These are phyloP conservation scores for Sherardia arvensis DNA, from an alignment of 257 asterid species.

Conservation along the genomic window DNA sequence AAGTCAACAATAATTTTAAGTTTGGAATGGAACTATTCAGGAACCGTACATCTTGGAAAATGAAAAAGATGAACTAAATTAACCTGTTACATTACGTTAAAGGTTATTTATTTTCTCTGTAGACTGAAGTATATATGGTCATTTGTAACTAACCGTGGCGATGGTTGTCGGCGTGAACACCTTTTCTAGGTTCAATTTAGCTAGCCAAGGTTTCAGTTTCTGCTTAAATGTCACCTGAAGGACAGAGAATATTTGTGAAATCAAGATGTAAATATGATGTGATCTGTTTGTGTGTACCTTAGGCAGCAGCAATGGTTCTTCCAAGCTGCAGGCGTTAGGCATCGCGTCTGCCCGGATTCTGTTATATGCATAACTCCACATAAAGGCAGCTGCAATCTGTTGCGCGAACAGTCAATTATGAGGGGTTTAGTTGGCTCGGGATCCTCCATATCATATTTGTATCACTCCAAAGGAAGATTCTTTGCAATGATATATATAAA, in stretches of 20 bases:
- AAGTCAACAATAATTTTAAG: too few species aligned
- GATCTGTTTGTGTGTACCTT: not conserved
- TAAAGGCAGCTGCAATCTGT: slow-evolving; percentile 25
- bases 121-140: not conserved
- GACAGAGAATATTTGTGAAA: not conserved
- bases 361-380: slow-evolving; percentile 28
- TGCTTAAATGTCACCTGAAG: slow-evolving; percentile 18
- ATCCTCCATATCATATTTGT: too few species aligned
- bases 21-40: too few species aligned
- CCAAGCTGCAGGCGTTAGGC: not conserved
- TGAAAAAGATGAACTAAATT: too few species aligned
- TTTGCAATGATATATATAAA: too few species aligned
- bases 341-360: slow-evolving; percentile 16
- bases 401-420: not conserved
- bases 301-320: slow-evolving; percentile 12
- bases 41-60: too few species aligned
- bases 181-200: slow-evolving; percentile 17
- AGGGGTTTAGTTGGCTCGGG: not conserved
- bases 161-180: slow-evolving; percentile 33
- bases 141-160: slow-evolving; percentile 22
- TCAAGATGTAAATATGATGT: not conserved
- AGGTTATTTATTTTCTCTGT: too few species aligned
- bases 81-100: too few species aligned
- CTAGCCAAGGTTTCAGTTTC: slow-evolving; percentile 6
- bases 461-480: too few species aligned